Evolutionary conservation across 805 yeast species (phyloP).

Genomic region (Ogataea chonburiensis): DNA sequence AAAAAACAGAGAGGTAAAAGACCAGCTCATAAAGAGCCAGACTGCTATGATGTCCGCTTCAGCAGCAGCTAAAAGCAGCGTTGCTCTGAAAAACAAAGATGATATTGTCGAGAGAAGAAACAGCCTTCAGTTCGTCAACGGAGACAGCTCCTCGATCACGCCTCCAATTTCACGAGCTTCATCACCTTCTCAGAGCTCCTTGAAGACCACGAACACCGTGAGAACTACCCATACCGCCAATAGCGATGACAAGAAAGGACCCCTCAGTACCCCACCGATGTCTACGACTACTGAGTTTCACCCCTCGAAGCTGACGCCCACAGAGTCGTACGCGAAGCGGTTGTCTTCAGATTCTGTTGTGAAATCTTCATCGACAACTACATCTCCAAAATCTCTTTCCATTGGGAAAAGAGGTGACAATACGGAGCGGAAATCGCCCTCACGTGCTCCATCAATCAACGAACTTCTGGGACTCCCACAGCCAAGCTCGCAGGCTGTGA

Average conservation of each 20-base stretch:
- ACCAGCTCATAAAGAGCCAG: slow-evolving; percentile 20
- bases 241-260: slow-evolving; percentile 3
- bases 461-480: slow-evolving; percentile 31
- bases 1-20: slow-evolving; percentile 30
- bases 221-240: slow-evolving; percentile 16
- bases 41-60: slow-evolving; percentile 20
- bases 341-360: slow-evolving; percentile 5
- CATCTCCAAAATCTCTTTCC: slow-evolving; percentile 1
- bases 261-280: slow-evolving; percentile 20
- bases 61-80: slow-evolving; percentile 18
- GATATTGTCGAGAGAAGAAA: slow-evolving; percentile 27
- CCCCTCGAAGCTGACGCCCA: slow-evolving; percentile 5
- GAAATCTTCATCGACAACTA: not conserved
- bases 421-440: slow-evolving; percentile 11
- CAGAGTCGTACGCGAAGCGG: slow-evolving; percentile 1
- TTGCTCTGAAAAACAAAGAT: slow-evolving; percentile 31
- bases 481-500: slow-evolving; percentile 34
- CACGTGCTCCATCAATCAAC: slow-evolving; percentile 28
- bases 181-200: slow-evolving; percentile 24
- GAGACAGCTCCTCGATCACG: slow-evolving; percentile 22
- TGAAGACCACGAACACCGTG: slow-evolving; percentile 19
- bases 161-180: slow-evolving; percentile 25
- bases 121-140: slow-evolving; percentile 29
- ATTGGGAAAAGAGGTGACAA: slow-evolving; percentile 8
- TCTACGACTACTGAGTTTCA: slow-evolving; percentile 15